Conservation (phyloP, 345 rosid species). For the Melastoma malabathricum region DNA sequence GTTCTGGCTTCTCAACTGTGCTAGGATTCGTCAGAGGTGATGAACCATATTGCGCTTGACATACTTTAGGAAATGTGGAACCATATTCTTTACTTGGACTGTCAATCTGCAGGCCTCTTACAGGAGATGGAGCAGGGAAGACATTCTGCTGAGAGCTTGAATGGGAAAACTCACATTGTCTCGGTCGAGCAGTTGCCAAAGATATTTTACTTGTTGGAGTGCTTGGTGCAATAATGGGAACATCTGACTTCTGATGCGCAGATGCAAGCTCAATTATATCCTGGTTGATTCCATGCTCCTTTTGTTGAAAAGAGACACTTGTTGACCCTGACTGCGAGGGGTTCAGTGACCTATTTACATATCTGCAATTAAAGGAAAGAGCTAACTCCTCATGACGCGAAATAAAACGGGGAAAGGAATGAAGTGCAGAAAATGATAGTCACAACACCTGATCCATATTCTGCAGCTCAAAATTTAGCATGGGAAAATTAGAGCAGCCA, state of each 20-base stretch:
- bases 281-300: conserved; percentile 13
- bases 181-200: conserved; percentile 17
- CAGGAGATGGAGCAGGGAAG: conserved; percentile 34
- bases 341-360: conserved; percentile 34
- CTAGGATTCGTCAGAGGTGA: conserved; percentile 38
- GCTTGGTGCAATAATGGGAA: conserved; percentile 22
- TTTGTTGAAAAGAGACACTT: conserved; percentile 12
- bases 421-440: background rate
- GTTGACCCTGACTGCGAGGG: conserved; percentile 24
- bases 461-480: too few species aligned
- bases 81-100: conserved; percentile 22
- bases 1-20: conserved; percentile 44
- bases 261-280: conserved; percentile 15
- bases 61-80: conserved; percentile 23
- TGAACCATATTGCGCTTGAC: conserved; percentile 20
- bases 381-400: too few species aligned
- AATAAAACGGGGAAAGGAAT: background rate
- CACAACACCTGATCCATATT: background rate
- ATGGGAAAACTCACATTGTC: conserved; percentile 25
- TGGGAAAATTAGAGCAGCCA: background rate
- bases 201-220: conserved; percentile 27
- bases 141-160: conserved; percentile 30
- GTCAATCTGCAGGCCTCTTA: conserved; percentile 21
- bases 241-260: conserved; percentile 15
- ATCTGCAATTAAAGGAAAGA: conserved; percentile 25